These are phyloP conservation scores for Colletotrichum tropicicola DNA, from an alignment of 2,329 filamentous ascomycete species.

Conservation along the genomic window DNA sequence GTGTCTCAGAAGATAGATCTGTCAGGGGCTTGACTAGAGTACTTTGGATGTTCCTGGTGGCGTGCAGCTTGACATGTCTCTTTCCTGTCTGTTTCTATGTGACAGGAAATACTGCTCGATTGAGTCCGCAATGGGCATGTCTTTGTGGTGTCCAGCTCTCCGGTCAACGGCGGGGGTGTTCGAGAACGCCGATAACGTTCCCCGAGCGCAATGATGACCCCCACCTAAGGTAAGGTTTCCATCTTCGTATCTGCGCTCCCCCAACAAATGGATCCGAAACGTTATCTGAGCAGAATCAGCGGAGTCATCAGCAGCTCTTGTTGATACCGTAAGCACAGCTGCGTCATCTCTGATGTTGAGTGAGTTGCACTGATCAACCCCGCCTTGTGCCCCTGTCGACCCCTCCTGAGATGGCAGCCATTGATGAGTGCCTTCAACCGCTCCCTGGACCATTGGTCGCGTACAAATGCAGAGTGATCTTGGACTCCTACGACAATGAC, in stretches of 20 bases:
- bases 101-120: neutral
- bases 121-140: neutral
- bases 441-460: no score
- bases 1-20: neutral
- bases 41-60: neutral
- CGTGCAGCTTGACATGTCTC: neutral
- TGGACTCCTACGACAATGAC: no score
- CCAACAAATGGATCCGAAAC: neutral
- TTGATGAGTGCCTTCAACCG: no score
- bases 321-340: neutral
- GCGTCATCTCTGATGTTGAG: neutral
- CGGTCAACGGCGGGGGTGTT: neutral
- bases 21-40: neutral
- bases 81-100: neutral
- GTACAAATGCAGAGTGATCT: no score
- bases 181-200: conserved; percentile 1
- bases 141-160: neutral
- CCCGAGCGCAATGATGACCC: conserved; percentile 1
- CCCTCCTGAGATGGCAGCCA: no score
- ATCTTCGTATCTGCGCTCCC: neutral
- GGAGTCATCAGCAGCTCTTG: neutral
- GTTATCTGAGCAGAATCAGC: neutral
- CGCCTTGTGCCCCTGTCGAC: neutral
- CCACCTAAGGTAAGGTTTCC: no score
- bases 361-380: neutral